Evolutionary conservation across 2,329 filamentous ascomycete genomes (phyloP).

Genomic region (Akanthomyces uredinophilus): DNA sequence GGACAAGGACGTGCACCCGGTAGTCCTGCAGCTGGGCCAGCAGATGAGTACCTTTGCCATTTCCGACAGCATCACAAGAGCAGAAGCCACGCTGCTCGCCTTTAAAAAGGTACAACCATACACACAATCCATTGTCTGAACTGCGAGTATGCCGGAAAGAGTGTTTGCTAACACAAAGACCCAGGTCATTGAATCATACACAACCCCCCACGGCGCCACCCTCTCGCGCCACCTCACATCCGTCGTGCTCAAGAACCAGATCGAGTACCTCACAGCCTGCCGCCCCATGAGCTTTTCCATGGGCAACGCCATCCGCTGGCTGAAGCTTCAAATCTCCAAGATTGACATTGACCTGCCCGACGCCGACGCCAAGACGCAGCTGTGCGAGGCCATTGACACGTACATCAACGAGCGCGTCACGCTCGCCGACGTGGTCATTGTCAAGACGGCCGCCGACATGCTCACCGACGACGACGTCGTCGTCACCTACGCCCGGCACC

Average conservation of each 20-base stretch:
- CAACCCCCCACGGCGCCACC: constrained; percentile 76
- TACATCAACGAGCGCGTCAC: constrained; percentile 90
- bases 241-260: constrained; percentile 88
- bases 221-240: constrained; percentile 87
- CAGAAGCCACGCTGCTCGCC: constrained; percentile 80
- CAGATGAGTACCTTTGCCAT: constrained; percentile 87
- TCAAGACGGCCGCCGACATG: constrained; percentile 66
- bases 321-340: constrained; percentile 88
- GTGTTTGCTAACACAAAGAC: not conserved
- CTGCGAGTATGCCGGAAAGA: too few relatives aligned
- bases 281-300: constrained; percentile 95
- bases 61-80: constrained; percentile 81
- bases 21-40: constrained; percentile 77
- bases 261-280: constrained; percentile 88
- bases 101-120: constrained; percentile 70
- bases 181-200: constrained; percentile 88
- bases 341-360: constrained; percentile 84
- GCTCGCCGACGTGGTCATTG: constrained; percentile 81
- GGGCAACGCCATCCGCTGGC: constrained; percentile 91
- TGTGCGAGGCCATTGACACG: constrained; percentile 77
- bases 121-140: too few relatives aligned
- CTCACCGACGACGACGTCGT: constrained; percentile 77
- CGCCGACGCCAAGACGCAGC: constrained; percentile 69
- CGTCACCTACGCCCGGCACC: constrained; percentile 80
- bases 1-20: constrained; percentile 78